Conservation (phyloP, 2,329 filamentous ascomycete genomes). For the Penicillium concentricum region DNA sequence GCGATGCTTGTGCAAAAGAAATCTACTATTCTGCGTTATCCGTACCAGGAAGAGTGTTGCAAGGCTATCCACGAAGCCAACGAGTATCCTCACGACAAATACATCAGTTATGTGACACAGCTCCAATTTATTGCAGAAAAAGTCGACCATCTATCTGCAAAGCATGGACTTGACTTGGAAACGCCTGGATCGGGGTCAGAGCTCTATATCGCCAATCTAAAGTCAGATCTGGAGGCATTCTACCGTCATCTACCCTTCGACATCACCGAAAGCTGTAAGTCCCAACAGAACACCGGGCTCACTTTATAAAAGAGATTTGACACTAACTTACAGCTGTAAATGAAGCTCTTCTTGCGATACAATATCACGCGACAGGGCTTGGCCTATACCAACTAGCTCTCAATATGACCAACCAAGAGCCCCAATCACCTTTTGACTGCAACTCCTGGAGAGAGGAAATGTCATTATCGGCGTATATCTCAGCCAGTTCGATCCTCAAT, state of each 20-base stretch:
- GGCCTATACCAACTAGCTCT: background rate
- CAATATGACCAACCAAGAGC: background rate
- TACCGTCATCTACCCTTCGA: background rate
- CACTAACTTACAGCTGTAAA: background rate
- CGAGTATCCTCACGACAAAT: background rate
- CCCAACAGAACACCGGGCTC: background rate
- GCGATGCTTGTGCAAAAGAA: background rate
- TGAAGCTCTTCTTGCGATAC: background rate
- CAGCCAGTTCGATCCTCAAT: background rate
- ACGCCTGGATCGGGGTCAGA: background rate
- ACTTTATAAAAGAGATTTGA: background rate
- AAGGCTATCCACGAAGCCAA: background rate
- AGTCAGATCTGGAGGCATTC: background rate
- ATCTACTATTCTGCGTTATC: background rate
- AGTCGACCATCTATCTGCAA: background rate
- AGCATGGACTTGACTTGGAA: background rate
- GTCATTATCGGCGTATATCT: background rate
- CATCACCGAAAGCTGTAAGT: background rate
- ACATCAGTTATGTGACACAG: background rate
- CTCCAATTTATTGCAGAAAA: background rate
- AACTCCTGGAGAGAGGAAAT: background rate
- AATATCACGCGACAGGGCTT: background rate
- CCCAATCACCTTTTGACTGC: background rate
- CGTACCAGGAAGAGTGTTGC: background rate
- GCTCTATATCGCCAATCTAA: background rate